phyloP scores from a whole-genome alignment of 2,329 filamentous ascomycete genomes.

The Geosmithia flava region DNA sequence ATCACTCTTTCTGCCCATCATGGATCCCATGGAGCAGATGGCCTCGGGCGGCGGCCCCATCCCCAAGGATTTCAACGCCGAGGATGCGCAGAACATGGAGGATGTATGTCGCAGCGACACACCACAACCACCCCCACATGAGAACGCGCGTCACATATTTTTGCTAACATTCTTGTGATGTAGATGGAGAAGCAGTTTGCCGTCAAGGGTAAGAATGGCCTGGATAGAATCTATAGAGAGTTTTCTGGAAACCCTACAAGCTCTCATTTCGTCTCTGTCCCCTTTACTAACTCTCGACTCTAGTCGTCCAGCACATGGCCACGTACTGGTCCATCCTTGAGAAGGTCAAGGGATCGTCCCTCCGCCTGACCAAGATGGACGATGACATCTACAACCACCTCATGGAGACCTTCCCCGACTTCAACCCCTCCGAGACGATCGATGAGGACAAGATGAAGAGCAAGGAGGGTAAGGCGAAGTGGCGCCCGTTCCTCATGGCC shows the following conservation, averaged over 20 bases:
- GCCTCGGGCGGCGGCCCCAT: slow-evolving; percentile 14
- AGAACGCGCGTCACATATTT: not conserved
- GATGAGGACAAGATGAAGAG: slow-evolving; percentile 97
- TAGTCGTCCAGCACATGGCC: slow-evolving; percentile 84
- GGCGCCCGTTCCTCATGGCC: slow-evolving; percentile 85
- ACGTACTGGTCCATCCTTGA: slow-evolving; percentile 97
- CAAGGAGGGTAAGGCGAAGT: slow-evolving; percentile 84
- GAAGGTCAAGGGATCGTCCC: slow-evolving; percentile 73
- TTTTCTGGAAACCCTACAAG: not conserved
- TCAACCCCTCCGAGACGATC: slow-evolving; percentile 69
- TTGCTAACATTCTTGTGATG: slow-evolving; percentile 1
- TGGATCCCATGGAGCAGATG: slow-evolving; percentile 28
- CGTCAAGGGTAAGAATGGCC: slow-evolving; percentile 59
- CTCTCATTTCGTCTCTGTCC: not conserved
- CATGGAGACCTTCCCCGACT: slow-evolving; percentile 79
- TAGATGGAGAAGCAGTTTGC: slow-evolving; percentile 99
- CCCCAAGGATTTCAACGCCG: slow-evolving; percentile 47
- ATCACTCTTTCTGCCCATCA: slow-evolving; percentile 5
- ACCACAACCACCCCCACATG: not conserved
- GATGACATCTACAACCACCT: slow-evolving; percentile 91
- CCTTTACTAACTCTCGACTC: not conserved
- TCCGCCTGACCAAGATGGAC: slow-evolving; percentile 88
- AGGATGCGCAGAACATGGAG: slow-evolving; percentile 41
- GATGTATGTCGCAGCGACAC: slow-evolving; percentile 29
- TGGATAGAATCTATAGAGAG: not conserved